Evolutionary conservation across 2,329 filamentous ascomycete genomes (phyloP).

Genomic region (Tolypocladium inflatum): DNA sequence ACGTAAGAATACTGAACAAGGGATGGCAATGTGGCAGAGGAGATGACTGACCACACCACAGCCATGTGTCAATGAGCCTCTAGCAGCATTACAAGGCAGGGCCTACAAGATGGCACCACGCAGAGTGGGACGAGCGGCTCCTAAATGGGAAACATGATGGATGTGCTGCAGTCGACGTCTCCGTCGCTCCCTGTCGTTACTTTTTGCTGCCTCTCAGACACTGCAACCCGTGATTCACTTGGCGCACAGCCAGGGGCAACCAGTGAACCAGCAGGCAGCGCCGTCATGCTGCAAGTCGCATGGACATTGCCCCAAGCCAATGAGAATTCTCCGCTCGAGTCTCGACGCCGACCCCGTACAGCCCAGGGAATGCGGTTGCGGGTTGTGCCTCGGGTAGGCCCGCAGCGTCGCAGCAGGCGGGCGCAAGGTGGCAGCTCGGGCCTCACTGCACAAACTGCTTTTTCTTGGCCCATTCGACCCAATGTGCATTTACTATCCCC

Average conservation of each 20-base stretch:
- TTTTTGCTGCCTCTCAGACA: slow-evolving; percentile 9
- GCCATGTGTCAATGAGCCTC: neutral
- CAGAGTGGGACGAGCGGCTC: neutral
- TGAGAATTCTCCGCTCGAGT: neutral
- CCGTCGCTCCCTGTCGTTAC: slow-evolving; percentile 4
- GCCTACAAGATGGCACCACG: neutral
- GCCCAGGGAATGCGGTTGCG: neutral
- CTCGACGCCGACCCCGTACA: neutral
- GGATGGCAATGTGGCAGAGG: neutral
- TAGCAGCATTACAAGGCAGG: neutral
- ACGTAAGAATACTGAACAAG: slow-evolving; percentile 1
- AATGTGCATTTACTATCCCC: neutral
- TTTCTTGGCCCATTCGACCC: neutral
- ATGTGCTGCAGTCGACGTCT: neutral
- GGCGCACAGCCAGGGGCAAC: slow-evolving; percentile 1
- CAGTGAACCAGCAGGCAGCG: neutral
- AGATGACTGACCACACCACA: neutral
- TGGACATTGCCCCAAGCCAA: neutral
- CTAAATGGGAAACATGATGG: slow-evolving; percentile 1
- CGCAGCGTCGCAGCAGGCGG: neutral
- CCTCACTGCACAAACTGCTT: neutral
- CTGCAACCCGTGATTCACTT: slow-evolving; percentile 5
- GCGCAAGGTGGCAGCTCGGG: neutral
- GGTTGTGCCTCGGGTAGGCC: neutral
- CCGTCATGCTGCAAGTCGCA: neutral